phyloP scores from a whole-genome alignment of 768 basidiomycete species.

The Podaxis pistillaris region DNA sequence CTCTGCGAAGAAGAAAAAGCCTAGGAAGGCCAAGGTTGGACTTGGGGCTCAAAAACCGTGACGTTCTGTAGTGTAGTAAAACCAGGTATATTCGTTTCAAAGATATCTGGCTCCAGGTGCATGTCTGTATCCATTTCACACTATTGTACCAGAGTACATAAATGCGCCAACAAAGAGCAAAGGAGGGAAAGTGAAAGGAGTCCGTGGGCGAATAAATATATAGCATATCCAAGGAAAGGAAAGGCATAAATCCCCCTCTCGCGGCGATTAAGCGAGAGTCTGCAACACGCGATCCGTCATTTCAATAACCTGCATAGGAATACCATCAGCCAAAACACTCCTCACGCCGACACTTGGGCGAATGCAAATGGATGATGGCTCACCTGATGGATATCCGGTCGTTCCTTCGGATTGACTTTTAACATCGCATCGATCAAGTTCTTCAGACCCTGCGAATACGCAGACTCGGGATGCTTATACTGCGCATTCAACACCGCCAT shows the following conservation, averaged over 20 bases:
- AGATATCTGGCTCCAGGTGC: neutral
- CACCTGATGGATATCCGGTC: constrained; percentile 88
- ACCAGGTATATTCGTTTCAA: too few relatives aligned
- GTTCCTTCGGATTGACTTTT: constrained; percentile 73
- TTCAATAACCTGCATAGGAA: constrained; percentile 53
- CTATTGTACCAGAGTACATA: neutral
- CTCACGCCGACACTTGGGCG: neutral
- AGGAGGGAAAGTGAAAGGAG: neutral
- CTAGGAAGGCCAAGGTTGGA: neutral
- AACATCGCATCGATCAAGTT: constrained; percentile 84
- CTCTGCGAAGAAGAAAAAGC: constrained; percentile 17
- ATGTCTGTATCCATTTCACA: neutral
- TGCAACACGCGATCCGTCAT: constrained; percentile 64
- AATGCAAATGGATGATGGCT: constrained; percentile 15
- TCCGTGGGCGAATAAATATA: constrained; percentile 12
- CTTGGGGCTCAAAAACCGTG: neutral
- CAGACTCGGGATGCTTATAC: constrained; percentile 84
- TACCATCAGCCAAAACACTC: neutral
- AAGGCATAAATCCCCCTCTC: neutral
- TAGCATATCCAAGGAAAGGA: constrained; percentile 1
- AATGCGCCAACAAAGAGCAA: neutral
- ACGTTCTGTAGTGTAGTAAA: neutral
- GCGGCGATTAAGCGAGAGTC: constrained; percentile 43
- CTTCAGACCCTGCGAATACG: constrained; percentile 83
- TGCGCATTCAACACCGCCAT: constrained; percentile 96